Evolutionary conservation across 2,329 filamentous ascomycete species (phyloP).

Genomic region (Apiospora marii): DNA sequence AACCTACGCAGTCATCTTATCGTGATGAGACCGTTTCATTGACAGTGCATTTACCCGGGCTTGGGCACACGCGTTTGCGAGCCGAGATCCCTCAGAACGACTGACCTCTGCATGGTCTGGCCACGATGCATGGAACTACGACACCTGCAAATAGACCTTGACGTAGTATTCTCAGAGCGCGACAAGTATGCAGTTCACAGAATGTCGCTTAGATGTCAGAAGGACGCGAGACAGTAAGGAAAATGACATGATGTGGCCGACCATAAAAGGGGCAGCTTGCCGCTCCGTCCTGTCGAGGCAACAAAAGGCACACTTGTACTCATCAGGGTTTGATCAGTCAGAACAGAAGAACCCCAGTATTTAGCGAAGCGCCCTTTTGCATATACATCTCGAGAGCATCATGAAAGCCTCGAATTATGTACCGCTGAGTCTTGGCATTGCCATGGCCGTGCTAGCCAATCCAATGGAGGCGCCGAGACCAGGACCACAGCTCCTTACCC

Average conservation of each 20-base stretch:
- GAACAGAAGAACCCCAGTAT: not conserved
- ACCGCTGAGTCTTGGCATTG: slow-evolving; percentile 33
- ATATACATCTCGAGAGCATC: slow-evolving; percentile 3
- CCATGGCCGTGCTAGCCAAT: slow-evolving; percentile 30
- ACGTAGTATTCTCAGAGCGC: not conserved
- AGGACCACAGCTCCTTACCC: slow-evolving; percentile 46
- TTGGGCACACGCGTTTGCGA: not conserved
- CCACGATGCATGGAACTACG: not conserved
- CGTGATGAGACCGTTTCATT: slow-evolving; percentile 7
- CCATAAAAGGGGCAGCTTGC: not conserved
- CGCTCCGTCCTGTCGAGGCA: not conserved
- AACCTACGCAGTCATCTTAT: slow-evolving; percentile 9
- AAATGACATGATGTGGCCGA: not conserved
- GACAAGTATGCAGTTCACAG: not conserved
- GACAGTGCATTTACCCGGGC: slow-evolving; percentile 1
- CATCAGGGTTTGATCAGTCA: not conserved
- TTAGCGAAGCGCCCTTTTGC: not conserved
- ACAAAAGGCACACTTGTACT: no score
- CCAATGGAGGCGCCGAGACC: slow-evolving; percentile 34
- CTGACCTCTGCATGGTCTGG: not conserved
- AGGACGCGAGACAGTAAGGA: not conserved
- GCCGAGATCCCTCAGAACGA: not conserved
- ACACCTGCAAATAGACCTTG: not conserved
- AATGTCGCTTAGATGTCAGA: not conserved
- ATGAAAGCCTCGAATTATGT: slow-evolving; percentile 33